These are phyloP conservation scores for Fusarium sublunatum DNA, from an alignment of 2,329 filamentous ascomycete genomes.

Conservation along the genomic window DNA sequence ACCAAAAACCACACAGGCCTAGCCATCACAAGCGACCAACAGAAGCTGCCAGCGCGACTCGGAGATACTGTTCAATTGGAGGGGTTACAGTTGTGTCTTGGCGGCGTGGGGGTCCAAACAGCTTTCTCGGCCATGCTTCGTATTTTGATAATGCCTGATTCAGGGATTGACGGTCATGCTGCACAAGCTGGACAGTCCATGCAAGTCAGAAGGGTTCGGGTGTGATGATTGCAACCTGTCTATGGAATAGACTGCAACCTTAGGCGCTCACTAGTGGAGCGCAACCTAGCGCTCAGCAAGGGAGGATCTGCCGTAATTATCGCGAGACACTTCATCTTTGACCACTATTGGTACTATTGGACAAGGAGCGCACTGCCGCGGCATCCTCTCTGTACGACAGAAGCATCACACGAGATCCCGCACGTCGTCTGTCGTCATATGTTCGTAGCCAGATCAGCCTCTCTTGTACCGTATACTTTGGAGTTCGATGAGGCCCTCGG, in stretches of 20 bases:
- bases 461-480: slow-evolving; percentile 11
- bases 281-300: slow-evolving; percentile 36
- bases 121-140: slow-evolving; percentile 29
- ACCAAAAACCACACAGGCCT: slow-evolving; percentile 1
- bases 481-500: background rate
- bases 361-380: slow-evolving; percentile 32
- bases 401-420: slow-evolving; percentile 21
- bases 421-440: slow-evolving; percentile 24
- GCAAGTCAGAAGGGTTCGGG: slow-evolving; percentile 44
- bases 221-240: slow-evolving; percentile 22
- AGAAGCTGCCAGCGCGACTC: slow-evolving; percentile 17
- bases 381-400: slow-evolving; percentile 23
- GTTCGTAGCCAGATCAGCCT: slow-evolving; percentile 9
- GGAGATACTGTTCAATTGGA: slow-evolving; percentile 12
- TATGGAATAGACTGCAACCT: slow-evolving; percentile 1
- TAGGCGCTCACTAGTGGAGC: slow-evolving; percentile 20
- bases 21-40: slow-evolving; percentile 2
- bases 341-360: slow-evolving; percentile 21
- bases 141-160: slow-evolving; percentile 38
- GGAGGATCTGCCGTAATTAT: slow-evolving; percentile 40
- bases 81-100: slow-evolving; percentile 40
- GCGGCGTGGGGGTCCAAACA: slow-evolving; percentile 41
- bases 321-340: slow-evolving; percentile 37
- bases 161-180: slow-evolving; percentile 41
- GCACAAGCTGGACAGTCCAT: slow-evolving; percentile 35